phyloP scores from a whole-genome alignment of 257 asterid species.

The Agastache rugosa region DNA sequence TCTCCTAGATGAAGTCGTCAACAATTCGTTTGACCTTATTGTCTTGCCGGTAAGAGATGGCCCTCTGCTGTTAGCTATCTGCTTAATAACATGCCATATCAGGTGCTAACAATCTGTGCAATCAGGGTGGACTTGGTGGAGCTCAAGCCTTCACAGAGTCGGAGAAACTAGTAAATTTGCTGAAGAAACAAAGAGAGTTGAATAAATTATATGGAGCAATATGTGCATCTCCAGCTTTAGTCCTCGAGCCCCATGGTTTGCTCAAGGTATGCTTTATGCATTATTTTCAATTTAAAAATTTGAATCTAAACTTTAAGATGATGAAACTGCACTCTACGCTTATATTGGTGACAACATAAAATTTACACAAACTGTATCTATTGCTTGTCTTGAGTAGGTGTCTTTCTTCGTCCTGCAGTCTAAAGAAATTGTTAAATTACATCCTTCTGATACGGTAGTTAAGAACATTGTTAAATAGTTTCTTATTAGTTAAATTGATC shows the following conservation, averaged over 20 bases:
- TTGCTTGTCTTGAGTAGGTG: background rate
- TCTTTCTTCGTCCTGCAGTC: background rate
- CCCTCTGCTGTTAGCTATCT: constrained; percentile 8
- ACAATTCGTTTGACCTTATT: constrained; percentile 67
- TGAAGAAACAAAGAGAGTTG: constrained; percentile 82
- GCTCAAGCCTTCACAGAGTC: constrained; percentile 88
- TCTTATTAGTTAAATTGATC: background rate
- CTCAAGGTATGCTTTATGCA: constrained; percentile 60
- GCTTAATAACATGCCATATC: background rate
- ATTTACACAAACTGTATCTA: background rate
- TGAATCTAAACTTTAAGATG: background rate
- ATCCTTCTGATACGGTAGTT: background rate
- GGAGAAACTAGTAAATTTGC: constrained; percentile 66
- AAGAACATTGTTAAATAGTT: background rate
- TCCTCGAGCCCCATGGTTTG: constrained; percentile 85
- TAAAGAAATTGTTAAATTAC: background rate
- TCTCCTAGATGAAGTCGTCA: constrained; percentile 73
- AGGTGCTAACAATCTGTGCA: background rate
- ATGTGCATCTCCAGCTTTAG: constrained; percentile 97
- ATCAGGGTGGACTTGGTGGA: constrained; percentile 97
- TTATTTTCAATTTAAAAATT: background rate
- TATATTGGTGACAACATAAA: background rate
- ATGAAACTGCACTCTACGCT: background rate
- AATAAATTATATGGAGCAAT: constrained; percentile 81
- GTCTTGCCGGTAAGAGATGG: constrained; percentile 77